phyloP scores from a whole-genome alignment of 306 rosid genomes.

The Citrullus amarus region DNA sequence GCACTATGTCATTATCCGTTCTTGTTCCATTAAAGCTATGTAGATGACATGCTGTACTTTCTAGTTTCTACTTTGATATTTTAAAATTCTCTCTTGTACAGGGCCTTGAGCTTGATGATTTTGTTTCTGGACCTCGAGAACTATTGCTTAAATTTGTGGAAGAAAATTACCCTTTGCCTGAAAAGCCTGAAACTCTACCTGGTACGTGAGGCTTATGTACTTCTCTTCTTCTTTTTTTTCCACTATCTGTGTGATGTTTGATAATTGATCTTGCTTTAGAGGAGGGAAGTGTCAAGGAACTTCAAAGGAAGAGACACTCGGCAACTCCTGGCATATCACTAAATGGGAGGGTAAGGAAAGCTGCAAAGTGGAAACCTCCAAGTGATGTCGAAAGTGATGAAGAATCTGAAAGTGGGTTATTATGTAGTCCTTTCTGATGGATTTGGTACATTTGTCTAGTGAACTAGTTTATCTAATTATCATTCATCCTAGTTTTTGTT shows the following conservation, averaged over 20 bases:
- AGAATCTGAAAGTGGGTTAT: constrained; percentile 75
- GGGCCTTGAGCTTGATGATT: constrained; percentile 98
- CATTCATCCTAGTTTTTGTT: not conserved
- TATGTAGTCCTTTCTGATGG: constrained; percentile 12
- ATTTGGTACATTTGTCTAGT: constrained; percentile 13
- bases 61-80: not conserved
- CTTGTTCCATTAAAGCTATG: constrained; percentile 8
- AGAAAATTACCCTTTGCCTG: constrained; percentile 95
- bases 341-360: constrained; percentile 89
- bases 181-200: constrained; percentile 80
- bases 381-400: constrained; percentile 81
- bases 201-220: constrained; percentile 30
- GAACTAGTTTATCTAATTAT: not conserved
- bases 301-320: constrained; percentile 89
- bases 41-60: constrained; percentile 5
- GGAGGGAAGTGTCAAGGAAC: constrained; percentile 93
- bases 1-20: constrained; percentile 10
- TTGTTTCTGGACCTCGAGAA: constrained; percentile 97
- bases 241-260: not conserved
- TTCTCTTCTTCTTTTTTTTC: constrained; percentile 10
- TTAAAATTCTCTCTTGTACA: constrained; percentile 17
- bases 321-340: constrained; percentile 79
- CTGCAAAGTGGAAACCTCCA: constrained; percentile 72
- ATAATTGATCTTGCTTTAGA: constrained; percentile 29
- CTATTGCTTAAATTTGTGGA: constrained; percentile 89